Evolutionary conservation across 2,329 filamentous ascomycete genomes (phyloP).

Genomic region (Curvularia sp.): DNA sequence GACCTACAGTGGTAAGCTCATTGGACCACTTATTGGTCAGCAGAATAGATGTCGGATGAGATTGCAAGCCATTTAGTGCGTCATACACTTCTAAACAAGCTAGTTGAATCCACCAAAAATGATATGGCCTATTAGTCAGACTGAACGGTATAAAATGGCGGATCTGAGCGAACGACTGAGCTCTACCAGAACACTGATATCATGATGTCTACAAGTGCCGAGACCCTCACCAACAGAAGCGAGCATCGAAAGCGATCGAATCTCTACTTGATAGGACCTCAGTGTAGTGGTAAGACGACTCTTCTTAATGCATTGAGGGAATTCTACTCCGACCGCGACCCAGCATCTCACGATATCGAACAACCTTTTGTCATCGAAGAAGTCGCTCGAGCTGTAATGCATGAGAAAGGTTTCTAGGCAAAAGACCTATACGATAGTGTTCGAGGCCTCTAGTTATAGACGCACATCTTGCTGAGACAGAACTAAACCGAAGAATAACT

Average conservation of each 20-base stretch:
- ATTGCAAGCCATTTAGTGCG: neutral
- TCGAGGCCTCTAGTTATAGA: constrained; percentile 6
- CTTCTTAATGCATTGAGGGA: constrained; percentile 5
- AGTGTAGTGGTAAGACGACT: constrained; percentile 8
- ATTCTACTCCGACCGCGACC: constrained; percentile 5
- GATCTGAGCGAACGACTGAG: neutral
- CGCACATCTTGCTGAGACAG: constrained; percentile 6
- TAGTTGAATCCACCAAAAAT: neutral
- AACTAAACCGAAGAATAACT: constrained; percentile 5
- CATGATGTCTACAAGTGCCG: neutral
- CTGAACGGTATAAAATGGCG: neutral
- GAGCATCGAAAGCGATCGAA: neutral
- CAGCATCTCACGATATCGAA: constrained; percentile 1
- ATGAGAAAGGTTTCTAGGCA: constrained; percentile 4
- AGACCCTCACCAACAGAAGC: neutral
- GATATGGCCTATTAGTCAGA: neutral
- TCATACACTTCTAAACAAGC: neutral
- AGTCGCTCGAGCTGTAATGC: constrained; percentile 4
- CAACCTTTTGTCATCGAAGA: constrained; percentile 6
- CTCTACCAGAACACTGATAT: neutral
- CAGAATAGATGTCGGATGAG: neutral
- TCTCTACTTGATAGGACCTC: constrained; percentile 6
- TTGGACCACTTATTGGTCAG: neutral
- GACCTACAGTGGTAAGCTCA: constrained; percentile 15
- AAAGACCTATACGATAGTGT: constrained; percentile 4